Evolutionary conservation across 1,139 yeast species (phyloP).

Genomic region (Saccharomyces pastorianus): DNA sequence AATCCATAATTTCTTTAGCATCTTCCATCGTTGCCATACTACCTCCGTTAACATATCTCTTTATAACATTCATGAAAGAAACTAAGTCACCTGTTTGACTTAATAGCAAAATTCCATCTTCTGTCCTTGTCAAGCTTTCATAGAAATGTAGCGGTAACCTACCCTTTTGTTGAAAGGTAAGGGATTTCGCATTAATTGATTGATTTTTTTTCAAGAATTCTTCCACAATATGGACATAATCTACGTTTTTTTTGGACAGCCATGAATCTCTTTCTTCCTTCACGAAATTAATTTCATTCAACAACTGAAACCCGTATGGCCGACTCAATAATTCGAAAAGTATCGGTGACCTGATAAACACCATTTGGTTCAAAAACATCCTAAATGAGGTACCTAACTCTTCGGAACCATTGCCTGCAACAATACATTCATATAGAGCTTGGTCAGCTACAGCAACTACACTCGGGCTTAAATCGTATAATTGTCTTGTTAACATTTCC

Average conservation of each 20-base stretch:
- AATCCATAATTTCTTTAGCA: constrained; percentile 33
- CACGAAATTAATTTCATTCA: constrained; percentile 45
- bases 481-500: constrained; percentile 53
- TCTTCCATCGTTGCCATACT: constrained; percentile 18
- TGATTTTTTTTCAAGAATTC: constrained; percentile 19
- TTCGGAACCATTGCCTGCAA: constrained; percentile 34
- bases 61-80: constrained; percentile 37
- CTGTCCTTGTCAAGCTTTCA: constrained; percentile 71
- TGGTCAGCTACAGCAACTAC: constrained; percentile 53
- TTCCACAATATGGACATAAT: constrained; percentile 50
- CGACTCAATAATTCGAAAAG: constrained; percentile 48
- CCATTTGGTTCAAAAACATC: constrained; percentile 29
- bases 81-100: constrained; percentile 42
- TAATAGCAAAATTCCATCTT: constrained; percentile 59
- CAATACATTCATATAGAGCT: constrained; percentile 39
- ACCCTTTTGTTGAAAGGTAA: constrained; percentile 8
- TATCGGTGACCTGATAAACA: constrained; percentile 35
- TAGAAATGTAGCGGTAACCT: constrained; percentile 63
- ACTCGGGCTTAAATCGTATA: constrained; percentile 56
- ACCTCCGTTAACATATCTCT: constrained; percentile 29
- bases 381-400: constrained; percentile 20
- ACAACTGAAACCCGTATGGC: constrained; percentile 47
- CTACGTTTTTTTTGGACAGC: constrained; percentile 44
- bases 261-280: constrained; percentile 53
- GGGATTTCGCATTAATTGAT: constrained; percentile 1